Conservation (phyloP, 2,329 filamentous ascomycete species). For the Colletotrichum chlorophyti region DNA sequence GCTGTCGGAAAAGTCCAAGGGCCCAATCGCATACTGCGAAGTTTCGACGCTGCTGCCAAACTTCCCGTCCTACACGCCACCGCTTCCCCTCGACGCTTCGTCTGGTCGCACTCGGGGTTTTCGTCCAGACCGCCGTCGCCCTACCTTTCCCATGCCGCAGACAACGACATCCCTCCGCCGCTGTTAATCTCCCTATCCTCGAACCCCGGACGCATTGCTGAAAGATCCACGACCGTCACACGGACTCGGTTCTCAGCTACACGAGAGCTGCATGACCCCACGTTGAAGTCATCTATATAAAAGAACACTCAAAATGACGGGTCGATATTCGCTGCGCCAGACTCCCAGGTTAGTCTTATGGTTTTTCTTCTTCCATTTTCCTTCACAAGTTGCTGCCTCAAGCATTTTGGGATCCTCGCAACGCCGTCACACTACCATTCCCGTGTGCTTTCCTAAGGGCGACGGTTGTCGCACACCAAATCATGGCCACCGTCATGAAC, state of each 20-base stretch:
- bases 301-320: slow-evolving; percentile 39
- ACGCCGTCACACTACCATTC: background rate
- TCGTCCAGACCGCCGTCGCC: slow-evolving; percentile 9
- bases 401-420: background rate
- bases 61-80: slow-evolving; percentile 19
- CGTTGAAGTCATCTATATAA: slow-evolving; percentile 16
- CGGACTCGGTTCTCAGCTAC: slow-evolving; percentile 21
- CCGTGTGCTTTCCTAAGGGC: background rate
- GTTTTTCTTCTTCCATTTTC: background rate
- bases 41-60: too few species aligned
- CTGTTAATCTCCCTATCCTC: slow-evolving; percentile 1
- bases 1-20: background rate
- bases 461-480: background rate
- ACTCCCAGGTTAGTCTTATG: slow-evolving; percentile 42
- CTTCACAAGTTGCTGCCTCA: slow-evolving; percentile 10
- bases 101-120: slow-evolving; percentile 23
- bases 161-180: background rate
- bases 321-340: slow-evolving; percentile 46
- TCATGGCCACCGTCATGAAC: background rate
- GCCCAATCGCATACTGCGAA: slow-evolving; percentile 21
- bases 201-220: slow-evolving; percentile 9
- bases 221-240: slow-evolving; percentile 14
- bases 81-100: background rate
- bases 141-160: slow-evolving; percentile 3
- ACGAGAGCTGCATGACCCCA: slow-evolving; percentile 29